phyloP scores from a whole-genome alignment of 352 stramenopile species.

The Globisporangium barbulae region DNA sequence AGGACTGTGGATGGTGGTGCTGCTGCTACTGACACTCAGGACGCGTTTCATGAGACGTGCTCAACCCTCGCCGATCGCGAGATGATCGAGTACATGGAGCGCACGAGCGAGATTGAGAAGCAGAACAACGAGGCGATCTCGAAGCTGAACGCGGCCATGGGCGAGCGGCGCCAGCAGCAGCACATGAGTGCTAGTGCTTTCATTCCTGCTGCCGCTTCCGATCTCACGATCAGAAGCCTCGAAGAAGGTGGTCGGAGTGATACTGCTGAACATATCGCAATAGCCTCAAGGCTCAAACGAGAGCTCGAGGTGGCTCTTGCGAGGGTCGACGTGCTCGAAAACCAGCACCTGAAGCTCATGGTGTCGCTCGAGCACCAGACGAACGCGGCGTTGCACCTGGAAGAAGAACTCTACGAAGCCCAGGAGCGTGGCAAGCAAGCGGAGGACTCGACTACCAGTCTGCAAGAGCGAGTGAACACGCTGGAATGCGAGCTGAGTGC shows the following conservation, averaged over 20 bases:
- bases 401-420: constrained; percentile 10
- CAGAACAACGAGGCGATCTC: constrained; percentile 17
- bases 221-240: background rate
- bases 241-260: background rate
- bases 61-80: constrained; percentile 1
- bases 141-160: constrained; percentile 8
- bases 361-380: constrained; percentile 15
- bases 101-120: constrained; percentile 20
- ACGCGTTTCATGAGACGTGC: background rate
- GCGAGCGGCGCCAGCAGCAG: constrained; percentile 1
- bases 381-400: constrained; percentile 8
- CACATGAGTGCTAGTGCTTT: background rate
- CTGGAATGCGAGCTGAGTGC: background rate
- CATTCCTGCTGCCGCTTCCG: background rate
- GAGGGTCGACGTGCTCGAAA: constrained; percentile 13
- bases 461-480: constrained; percentile 7
- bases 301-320: constrained; percentile 13
- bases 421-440: constrained; percentile 1
- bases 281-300: background rate
- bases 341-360: constrained; percentile 21
- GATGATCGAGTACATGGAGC: constrained; percentile 18
- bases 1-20: no score
- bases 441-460: constrained; percentile 3
- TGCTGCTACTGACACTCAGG: background rate
- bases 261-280: no score